Evolutionary conservation across 257 asterid genomes (phyloP).

Genomic region (Euphrasia confusa): DNA sequence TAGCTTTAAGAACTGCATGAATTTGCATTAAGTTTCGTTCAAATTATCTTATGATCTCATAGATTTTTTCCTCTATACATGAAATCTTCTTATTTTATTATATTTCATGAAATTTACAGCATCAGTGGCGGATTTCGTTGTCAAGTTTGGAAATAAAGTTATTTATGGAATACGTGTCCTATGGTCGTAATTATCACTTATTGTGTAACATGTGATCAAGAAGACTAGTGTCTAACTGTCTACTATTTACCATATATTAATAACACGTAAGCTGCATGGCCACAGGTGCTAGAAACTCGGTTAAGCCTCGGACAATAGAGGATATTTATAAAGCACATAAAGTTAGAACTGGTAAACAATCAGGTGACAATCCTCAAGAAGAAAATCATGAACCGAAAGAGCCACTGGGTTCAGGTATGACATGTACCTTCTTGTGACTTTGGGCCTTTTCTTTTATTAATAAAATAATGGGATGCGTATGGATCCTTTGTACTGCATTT

Average conservation of each 20-base stretch:
- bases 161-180: background rate
- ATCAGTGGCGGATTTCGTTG: background rate
- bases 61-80: no score
- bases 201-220: background rate
- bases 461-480: background rate
- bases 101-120: background rate
- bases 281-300: conserved; percentile 13
- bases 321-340: background rate
- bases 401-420: conserved; percentile 6
- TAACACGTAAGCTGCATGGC: conserved; percentile 5
- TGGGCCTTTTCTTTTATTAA: background rate
- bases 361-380: conserved; percentile 3
- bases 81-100: background rate
- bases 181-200: background rate
- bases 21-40: background rate
- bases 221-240: background rate
- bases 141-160: background rate
- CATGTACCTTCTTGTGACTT: background rate
- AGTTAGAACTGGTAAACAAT: conserved; percentile 3
- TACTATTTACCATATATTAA: background rate
- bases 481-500: background rate
- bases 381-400: conserved; percentile 16
- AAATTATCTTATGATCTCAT: background rate
- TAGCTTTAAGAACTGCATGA: no score
- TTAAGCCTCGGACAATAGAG: background rate